A percentile compares a stretch with the other conserved stretches of the same genome.
phyloP scores from a whole-genome alignment of 2,329 filamentous ascomycete genomes.

The Cordyceps cateniannulata region DNA sequence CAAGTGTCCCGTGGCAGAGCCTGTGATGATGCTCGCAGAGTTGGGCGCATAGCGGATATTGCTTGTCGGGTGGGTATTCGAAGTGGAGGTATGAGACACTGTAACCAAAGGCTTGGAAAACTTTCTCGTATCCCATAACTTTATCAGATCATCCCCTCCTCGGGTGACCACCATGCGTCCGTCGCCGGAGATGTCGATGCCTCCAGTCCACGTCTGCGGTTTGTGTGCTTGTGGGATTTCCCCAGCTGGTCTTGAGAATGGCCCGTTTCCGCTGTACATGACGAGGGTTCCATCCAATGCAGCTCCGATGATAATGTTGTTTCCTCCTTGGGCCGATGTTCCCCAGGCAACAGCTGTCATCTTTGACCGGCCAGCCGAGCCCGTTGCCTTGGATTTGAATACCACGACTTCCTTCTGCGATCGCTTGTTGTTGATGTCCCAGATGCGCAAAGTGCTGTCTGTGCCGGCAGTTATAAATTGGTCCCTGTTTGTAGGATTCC shows the following conservation, averaged over 20 bases:
- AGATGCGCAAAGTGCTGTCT: constrained; percentile 92
- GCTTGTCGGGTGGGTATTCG: constrained; percentile 72
- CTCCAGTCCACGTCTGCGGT: constrained; percentile 82
- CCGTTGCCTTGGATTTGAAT: constrained; percentile 86
- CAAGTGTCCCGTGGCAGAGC: constrained; percentile 76
- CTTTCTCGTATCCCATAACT: constrained; percentile 94
- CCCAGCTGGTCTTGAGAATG: constrained; percentile 71
- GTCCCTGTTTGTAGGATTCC: constrained; percentile 83
- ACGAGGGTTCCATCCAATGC: constrained; percentile 85
- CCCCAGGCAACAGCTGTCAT: constrained; percentile 94
- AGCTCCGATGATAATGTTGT: constrained; percentile 71
- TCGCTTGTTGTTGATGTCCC: constrained; percentile 89
- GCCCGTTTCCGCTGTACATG: constrained; percentile 88
- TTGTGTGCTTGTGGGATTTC: constrained; percentile 81
- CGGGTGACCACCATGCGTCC: constrained; percentile 85
- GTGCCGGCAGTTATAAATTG: constrained; percentile 85
- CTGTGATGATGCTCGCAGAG: constrained; percentile 78
- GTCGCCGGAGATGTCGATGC: constrained; percentile 83
- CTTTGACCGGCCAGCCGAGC: constrained; percentile 80
- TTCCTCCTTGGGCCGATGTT: constrained; percentile 65
- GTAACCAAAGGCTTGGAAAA: constrained; percentile 86
- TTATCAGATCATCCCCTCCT: constrained; percentile 87
- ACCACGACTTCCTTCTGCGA: constrained; percentile 91
- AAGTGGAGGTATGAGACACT: constrained; percentile 72
- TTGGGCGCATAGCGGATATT: constrained; percentile 89